These are phyloP conservation scores for Silene noctiflora DNA, from an alignment of 179 eudicot species.

Conservation along the genomic window DNA sequence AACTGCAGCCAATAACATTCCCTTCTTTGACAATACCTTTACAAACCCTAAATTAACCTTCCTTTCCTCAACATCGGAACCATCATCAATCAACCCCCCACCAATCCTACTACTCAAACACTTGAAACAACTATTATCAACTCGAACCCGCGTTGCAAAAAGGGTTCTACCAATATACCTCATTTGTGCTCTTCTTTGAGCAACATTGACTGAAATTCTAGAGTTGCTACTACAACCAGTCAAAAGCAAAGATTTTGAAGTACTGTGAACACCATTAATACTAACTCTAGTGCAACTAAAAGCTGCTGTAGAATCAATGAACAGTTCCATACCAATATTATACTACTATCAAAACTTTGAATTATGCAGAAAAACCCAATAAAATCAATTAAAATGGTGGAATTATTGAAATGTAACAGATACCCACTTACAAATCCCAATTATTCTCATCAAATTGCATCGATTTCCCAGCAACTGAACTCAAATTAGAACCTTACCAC, in stretches of 20 bases:
- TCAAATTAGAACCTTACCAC: neutral
- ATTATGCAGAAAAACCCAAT: neutral
- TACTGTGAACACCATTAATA: conserved; percentile 16
- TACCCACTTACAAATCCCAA: neutral
- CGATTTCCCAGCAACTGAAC: conserved; percentile 11
- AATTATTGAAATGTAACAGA: conserved; percentile 15
- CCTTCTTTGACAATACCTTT: conserved; percentile 40
- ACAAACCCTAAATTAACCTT: conserved; percentile 24
- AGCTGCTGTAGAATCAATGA: conserved; percentile 28
- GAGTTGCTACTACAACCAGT: conserved; percentile 20
- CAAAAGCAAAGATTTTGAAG: conserved; percentile 27
- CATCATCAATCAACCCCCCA: conserved; percentile 13
- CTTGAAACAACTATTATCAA: conserved; percentile 22
- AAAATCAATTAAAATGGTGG: conserved; percentile 11
- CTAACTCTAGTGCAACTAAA: conserved; percentile 29
- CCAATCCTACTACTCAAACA: conserved; percentile 25
- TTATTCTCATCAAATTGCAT: conserved; percentile 6
- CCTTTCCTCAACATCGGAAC: conserved; percentile 5
- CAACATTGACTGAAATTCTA: conserved; percentile 25
- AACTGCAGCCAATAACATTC: conserved; percentile 47
- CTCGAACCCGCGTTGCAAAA: conserved; percentile 16
- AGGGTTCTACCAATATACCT: conserved; percentile 20
- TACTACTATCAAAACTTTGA: neutral
- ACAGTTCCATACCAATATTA: conserved; percentile 26
- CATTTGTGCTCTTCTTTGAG: conserved; percentile 14